A percentile compares a stretch with the other conserved stretches of the same genome.
Conservation (phyloP, 2,329 filamentous ascomycete genomes). For the Beauveria sp. region DNA sequence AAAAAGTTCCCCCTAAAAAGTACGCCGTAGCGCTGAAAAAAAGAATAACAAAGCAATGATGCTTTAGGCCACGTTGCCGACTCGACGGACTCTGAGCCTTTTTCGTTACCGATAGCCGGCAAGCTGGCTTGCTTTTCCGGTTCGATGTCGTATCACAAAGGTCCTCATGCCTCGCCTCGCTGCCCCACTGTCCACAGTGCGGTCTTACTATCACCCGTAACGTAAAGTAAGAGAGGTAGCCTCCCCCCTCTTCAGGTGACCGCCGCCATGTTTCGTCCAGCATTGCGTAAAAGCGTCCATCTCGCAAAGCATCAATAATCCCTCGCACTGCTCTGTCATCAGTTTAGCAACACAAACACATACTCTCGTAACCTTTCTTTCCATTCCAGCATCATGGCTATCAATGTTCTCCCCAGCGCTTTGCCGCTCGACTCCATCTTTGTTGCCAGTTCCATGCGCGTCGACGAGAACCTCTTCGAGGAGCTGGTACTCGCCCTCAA, state of each 20-base stretch:
- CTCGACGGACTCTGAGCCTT: background rate
- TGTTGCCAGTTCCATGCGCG: slow-evolving; percentile 3
- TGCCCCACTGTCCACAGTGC: slow-evolving; percentile 7
- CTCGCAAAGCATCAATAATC: background rate
- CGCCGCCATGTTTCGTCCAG: background rate
- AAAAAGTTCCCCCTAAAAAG: background rate
- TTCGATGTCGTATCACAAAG: slow-evolving; percentile 3
- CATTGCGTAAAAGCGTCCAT: background rate
- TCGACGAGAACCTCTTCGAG: slow-evolving; percentile 49
- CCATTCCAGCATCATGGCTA: slow-evolving; percentile 9
- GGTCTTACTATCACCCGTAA: slow-evolving; percentile 7
- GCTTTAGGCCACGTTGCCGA: background rate
- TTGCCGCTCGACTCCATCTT: slow-evolving; percentile 10
- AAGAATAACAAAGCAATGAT: background rate
- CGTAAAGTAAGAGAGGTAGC: background rate
- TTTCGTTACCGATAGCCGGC: slow-evolving; percentile 1
- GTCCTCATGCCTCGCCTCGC: background rate
- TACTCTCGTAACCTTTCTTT: background rate
- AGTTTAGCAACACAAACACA: slow-evolving; percentile 2
- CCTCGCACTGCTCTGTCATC: background rate
- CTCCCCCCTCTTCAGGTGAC: slow-evolving; percentile 8
- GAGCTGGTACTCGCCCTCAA: slow-evolving; percentile 67
- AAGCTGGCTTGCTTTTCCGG: background rate
- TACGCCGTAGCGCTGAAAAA: background rate
- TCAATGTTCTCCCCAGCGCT: slow-evolving; percentile 13